These are phyloP conservation scores for Aureobasidium sp. DNA, from an alignment of 2,329 filamentous ascomycete genomes.

Conservation along the genomic window DNA sequence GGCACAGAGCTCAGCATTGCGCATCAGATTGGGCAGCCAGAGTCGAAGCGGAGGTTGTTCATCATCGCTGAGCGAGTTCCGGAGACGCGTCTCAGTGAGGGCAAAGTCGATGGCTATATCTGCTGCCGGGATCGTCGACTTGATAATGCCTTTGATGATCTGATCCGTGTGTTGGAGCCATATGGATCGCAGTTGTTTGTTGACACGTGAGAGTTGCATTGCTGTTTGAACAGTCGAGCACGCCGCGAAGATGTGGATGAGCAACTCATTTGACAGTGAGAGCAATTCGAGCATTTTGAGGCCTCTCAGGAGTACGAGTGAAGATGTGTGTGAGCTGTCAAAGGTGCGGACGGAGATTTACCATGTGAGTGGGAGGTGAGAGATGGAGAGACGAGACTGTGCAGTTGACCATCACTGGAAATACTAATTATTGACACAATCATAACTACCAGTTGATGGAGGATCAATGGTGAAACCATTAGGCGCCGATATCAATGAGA, in stretches of 20 bases:
- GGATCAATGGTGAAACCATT: neutral
- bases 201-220: neutral
- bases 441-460: neutral
- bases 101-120: neutral
- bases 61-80: neutral
- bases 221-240: neutral
- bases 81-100: neutral
- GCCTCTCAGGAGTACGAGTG: neutral
- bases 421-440: neutral
- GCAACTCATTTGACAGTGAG: neutral
- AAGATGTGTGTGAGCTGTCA: neutral
- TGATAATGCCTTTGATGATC: neutral
- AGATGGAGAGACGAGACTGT: neutral
- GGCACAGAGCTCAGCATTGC: neutral
- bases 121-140: neutral
- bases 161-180: neutral
- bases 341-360: too few species aligned
- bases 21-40: neutral
- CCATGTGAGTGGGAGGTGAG: neutral
- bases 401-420: neutral
- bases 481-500: neutral
- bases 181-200: neutral
- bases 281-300: neutral
- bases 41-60: neutral
- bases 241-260: neutral